Base-by-base conservation (phyloP, 2,329 filamentous ascomycete genomes). In the Chaetomium olivaceum region DNA sequence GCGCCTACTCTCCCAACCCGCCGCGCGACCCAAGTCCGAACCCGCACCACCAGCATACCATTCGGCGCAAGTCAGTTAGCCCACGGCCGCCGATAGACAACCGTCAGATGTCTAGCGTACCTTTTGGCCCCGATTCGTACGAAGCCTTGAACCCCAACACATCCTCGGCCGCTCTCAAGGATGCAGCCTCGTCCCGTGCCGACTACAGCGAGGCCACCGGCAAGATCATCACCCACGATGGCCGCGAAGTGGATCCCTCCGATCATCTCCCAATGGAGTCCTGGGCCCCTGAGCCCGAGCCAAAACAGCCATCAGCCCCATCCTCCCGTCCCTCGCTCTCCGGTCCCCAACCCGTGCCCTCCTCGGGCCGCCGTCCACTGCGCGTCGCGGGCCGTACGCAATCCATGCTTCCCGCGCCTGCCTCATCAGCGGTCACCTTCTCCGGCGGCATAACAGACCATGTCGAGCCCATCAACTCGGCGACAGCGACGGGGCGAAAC, bases 201-300 rank as follows among this genome's bases (percentile, higher is more conserved):
- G 79, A 82, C 57, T 81, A 80, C 59, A 79, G 82, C 69, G 85
- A 87, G 61, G 78, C 82, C 0, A 83, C 85, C 60, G 88, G 86
- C 9, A 91, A 91, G 73, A 92, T 93, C 67, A 87, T 93, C 61
- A 90, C 87, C 1, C 84, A 90, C 68, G 90, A 92, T 73, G 91
- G 91, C 7, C 84, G 89, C 63, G 89, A 92, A 72, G 85, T 94
- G 63, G 91, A 94, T 73, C 91, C 91, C 0, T 92, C 90, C 0
- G 91, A 94, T 75, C 91, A 93, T 73, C 81, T 93, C 16, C 91
- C 91, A 0, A 85, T 92, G 74, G 87, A 91, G 63, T 87, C 87
- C 1, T 93, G 90, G 90, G 90, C 90, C 1, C 90, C 90, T 0
- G 90, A 93, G 72, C 90, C 90, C 0, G 89, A 91, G 70, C 82